These are phyloP conservation scores for Macadamia tetraphylla DNA, from an alignment of 164 flowering plant genomes.

Conservation along the genomic window DNA sequence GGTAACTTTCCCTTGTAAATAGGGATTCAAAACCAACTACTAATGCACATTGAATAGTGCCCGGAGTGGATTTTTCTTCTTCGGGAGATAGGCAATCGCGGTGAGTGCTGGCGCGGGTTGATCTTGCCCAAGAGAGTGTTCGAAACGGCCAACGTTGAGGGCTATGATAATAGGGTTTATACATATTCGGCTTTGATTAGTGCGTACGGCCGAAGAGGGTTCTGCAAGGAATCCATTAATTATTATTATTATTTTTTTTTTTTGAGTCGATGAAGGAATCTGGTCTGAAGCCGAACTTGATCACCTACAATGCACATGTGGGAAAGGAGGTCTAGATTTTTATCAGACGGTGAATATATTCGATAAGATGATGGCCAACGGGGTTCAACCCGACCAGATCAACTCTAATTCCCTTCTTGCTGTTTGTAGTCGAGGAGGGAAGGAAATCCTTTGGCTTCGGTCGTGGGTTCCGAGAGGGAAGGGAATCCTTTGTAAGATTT, in stretches of 20 bases:
- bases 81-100: conserved; percentile 82
- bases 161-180: conserved; percentile 88
- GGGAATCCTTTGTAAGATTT: too few relatives aligned
- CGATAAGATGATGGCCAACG: conserved; percentile 67
- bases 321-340: conserved; percentile 84
- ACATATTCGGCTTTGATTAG: conserved; percentile 82
- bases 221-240: conserved; percentile 54
- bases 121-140: conserved; percentile 61
- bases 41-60: too few relatives aligned
- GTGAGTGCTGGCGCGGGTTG: conserved; percentile 72
- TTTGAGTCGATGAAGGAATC: conserved; percentile 64
- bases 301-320: conserved; percentile 98
- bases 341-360: conserved; percentile 47
- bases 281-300: conserved; percentile 83
- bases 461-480: too few relatives aligned
- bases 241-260: too few relatives aligned
- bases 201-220: conserved; percentile 82
- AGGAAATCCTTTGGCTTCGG: too few relatives aligned
- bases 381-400: conserved; percentile 83
- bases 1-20: too few relatives aligned
- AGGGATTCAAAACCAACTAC: too few relatives aligned
- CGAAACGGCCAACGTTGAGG: conserved; percentile 49
- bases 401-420: conserved; percentile 90
- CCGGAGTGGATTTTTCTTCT: too few relatives aligned
- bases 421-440: conserved; percentile 81